Conservation (phyloP, 139 green algal species). For the Chlamydomonas schloesseri region DNA sequence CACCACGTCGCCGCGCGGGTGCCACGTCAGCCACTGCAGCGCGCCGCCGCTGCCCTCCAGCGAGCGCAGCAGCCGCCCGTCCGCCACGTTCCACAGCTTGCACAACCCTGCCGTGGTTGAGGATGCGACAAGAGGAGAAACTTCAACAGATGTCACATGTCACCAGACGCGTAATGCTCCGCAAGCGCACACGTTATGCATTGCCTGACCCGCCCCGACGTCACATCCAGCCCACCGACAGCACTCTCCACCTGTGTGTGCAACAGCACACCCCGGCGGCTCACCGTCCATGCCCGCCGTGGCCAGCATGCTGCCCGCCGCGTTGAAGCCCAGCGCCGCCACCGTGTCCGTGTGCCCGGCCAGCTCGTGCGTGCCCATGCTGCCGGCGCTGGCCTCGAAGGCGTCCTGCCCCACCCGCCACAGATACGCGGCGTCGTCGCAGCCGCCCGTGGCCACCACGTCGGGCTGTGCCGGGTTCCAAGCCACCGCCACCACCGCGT, state of each 20-base stretch:
- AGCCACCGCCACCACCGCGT: constrained; percentile 81
- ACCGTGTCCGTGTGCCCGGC: constrained; percentile 91
- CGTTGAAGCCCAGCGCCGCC: constrained; percentile 81
- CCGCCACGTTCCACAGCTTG: constrained; percentile 77
- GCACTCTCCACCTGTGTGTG: too few relatives aligned
- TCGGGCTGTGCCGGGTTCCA: constrained; percentile 74
- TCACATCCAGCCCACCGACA: too few relatives aligned
- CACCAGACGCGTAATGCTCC: too few relatives aligned
- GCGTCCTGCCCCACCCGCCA: constrained; percentile 81
- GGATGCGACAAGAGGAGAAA: too few relatives aligned
- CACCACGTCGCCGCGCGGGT: constrained; percentile 91
- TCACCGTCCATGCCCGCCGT: constrained; percentile 90
- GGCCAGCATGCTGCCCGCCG: constrained; percentile 79
- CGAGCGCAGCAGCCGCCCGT: constrained; percentile 63
- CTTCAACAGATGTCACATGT: too few relatives aligned
- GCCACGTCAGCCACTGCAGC: constrained; percentile 94
- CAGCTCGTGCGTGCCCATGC: constrained; percentile 72
- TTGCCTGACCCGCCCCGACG: too few relatives aligned
- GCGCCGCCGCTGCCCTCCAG: constrained; percentile 87
- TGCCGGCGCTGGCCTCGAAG: constrained; percentile 67
- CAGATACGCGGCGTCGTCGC: constrained; percentile 83
- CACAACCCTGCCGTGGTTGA: constrained; percentile 58
- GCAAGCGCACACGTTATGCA: too few relatives aligned
- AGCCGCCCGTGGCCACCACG: constrained; percentile 83
- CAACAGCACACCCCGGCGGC: too few relatives aligned